Evolutionary conservation across 257 asterid genomes (phyloP).

Genomic region (Leptodermis oblonga): DNA sequence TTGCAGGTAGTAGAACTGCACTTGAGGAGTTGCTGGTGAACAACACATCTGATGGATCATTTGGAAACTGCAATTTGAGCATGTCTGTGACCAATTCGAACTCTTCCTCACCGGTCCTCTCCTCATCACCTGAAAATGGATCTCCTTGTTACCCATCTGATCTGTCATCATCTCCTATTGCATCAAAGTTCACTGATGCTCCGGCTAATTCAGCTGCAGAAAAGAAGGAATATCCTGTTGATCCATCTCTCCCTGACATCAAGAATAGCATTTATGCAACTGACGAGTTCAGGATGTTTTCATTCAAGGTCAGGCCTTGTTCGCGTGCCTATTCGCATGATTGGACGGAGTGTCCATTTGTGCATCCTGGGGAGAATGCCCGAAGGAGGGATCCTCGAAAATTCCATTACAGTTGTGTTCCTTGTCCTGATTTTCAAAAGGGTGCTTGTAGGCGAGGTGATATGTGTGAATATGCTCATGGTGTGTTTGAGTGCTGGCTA

Average conservation of each 20-base stretch:
- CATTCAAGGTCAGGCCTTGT: slow-evolving; percentile 92
- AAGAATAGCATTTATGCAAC: slow-evolving; percentile 75
- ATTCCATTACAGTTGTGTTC: slow-evolving; percentile 92
- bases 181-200: slow-evolving; percentile 35
- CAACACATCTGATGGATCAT: slow-evolving; percentile 55
- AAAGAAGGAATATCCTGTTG: slow-evolving; percentile 83
- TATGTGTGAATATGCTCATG: slow-evolving; percentile 98
- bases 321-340: slow-evolving; percentile 98
- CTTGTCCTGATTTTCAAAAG: slow-evolving; percentile 95
- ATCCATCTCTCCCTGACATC: slow-evolving; percentile 92
- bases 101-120: slow-evolving; percentile 59
- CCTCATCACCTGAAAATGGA: slow-evolving; percentile 58
- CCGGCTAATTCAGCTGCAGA: slow-evolving; percentile 43
- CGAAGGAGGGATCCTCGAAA: slow-evolving; percentile 93
- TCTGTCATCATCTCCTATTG: slow-evolving; percentile 42
- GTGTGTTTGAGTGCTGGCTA: slow-evolving; percentile 98
- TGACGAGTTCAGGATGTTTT: slow-evolving; percentile 91
- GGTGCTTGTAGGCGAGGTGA: slow-evolving; percentile 96
- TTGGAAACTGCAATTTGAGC: slow-evolving; percentile 40
- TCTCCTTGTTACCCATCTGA: slow-evolving; percentile 71
- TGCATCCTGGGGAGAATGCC: slow-evolving; percentile 96
- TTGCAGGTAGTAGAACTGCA: slow-evolving; percentile 41
- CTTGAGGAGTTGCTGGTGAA: slow-evolving; percentile 61
- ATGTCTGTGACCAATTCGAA: slow-evolving; percentile 40
- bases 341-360: slow-evolving; percentile 98